Percentiles rank a stretch among this genome's conserved stretches.
These are phyloP conservation scores for Graphiopsis chlorocephala DNA, from an alignment of 2,329 filamentous ascomycete genomes.

Conservation along the genomic window DNA sequence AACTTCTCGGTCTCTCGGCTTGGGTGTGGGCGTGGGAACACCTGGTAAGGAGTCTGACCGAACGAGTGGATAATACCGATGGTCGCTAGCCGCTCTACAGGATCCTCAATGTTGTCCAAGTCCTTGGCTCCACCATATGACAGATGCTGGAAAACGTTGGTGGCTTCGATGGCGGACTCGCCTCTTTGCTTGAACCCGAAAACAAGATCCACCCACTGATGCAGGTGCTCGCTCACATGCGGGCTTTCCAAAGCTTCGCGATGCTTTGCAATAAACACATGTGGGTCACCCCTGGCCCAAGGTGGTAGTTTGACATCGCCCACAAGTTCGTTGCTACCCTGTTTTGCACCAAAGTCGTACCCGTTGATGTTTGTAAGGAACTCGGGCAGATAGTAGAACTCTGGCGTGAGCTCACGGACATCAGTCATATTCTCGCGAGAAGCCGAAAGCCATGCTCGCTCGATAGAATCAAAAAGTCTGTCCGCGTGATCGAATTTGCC, in stretches of 20 bases:
- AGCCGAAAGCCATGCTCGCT: constrained; percentile 86
- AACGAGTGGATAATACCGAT: constrained; percentile 99
- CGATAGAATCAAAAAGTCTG: constrained; percentile 88
- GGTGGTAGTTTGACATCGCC: constrained; percentile 86
- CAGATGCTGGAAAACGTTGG: constrained; percentile 94
- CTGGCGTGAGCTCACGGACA: constrained; percentile 89
- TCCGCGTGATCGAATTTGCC: constrained; percentile 95
- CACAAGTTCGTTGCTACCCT: constrained; percentile 75
- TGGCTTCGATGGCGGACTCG: constrained; percentile 82
- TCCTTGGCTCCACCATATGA: constrained; percentile 94
- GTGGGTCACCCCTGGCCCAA: constrained; percentile 94
- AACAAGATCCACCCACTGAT: constrained; percentile 93
- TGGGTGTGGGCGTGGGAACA: constrained; percentile 80
- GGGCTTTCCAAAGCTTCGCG: constrained; percentile 93
- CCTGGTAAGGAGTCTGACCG: constrained; percentile 93
- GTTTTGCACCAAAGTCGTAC: constrained; percentile 87
- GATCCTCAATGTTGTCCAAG: constrained; percentile 84
- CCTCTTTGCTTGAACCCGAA: constrained; percentile 94
- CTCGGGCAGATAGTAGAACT: constrained; percentile 95
- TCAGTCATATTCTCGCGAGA: constrained; percentile 89
- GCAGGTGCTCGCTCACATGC: constrained; percentile 83
- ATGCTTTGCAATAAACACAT: constrained; percentile 92
- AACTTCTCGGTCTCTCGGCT: constrained; percentile 63
- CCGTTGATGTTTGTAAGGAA: constrained; percentile 91
- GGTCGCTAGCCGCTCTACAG: constrained; percentile 79